These are phyloP conservation scores for Beta corolliflora DNA, from an alignment of 179 eudicot species.

Conservation along the genomic window DNA sequence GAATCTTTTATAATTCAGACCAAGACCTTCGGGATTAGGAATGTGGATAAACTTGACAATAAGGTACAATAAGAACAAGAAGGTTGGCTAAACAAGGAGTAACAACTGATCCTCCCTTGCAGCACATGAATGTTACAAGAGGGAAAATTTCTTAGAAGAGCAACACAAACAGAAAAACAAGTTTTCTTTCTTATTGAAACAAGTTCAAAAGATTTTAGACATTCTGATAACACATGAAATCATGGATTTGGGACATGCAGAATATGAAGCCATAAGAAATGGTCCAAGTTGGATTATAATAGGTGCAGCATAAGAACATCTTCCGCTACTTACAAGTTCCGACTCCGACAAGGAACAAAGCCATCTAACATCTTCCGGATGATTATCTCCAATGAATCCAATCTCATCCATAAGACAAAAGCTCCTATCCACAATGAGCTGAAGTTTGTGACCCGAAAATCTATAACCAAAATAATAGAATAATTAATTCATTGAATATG, in stretches of 20 bases:
- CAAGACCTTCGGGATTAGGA: no score
- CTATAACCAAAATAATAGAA: not conserved
- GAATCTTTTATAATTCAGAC: not conserved
- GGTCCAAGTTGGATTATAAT: not conserved
- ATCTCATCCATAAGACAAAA: conserved; percentile 20
- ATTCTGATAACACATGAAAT: not conserved
- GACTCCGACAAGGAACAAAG: conserved; percentile 33
- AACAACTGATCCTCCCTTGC: not conserved
- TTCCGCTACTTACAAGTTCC: conserved; percentile 26
- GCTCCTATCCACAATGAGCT: not conserved
- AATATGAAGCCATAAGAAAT: not conserved
- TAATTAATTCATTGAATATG: not conserved
- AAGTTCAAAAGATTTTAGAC: not conserved
- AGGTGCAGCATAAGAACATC: not conserved
- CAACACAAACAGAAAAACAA: not conserved
- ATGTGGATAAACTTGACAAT: no score
- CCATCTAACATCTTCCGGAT: conserved; percentile 34
- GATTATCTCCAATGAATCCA: conserved; percentile 26
- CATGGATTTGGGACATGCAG: not conserved
- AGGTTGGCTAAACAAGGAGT: not conserved
- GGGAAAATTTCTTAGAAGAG: no score
- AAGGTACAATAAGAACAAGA: not conserved
- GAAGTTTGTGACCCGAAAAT: not conserved
- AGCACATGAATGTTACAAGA: not conserved
- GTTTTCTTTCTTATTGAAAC: not conserved